Evolutionary conservation across 768 basidiomycete genomes (phyloP), one percentile per base, ranked within the genome.

Genomic region (Boletus vermiculosoides): DNA sequence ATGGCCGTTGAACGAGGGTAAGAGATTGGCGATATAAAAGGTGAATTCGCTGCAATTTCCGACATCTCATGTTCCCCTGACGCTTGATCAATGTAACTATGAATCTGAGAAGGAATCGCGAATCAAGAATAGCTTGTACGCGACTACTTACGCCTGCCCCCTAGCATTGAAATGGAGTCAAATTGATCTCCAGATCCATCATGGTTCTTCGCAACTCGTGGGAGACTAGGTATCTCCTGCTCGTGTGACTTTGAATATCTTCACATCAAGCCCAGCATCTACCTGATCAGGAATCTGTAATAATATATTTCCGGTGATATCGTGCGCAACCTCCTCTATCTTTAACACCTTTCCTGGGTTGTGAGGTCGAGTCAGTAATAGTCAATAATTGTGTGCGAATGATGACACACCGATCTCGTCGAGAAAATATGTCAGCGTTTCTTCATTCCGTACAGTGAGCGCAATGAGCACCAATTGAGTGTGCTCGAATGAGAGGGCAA

Each of bases 401-500:
- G 39, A 51, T 16, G 28, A 52, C 62, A 18, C 68, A 76, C 70
- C 60, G 37, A 75, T 71, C 52, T 71, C 58, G 34, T 67, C 45
- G 12, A 80, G 44, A 69, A 90, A 87, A 41, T 67, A 59, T 11
- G 64, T 52, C 45, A 83, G 60, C 0, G 89, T 90, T 11, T 71
- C 66, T 56, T 78, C 73, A 58, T 86, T 89, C 55, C 89, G 76
- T 11, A 84, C 64, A 3, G 73, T 74, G 28, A 87, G 70, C 12
- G 77, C 77, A 36, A 84, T 63, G 52, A 72, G 9, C 33, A 55
- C 66, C 56, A 63, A 50, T 64, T 62, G 49, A 31, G 59, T 34
- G 52, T 40, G n/a, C 55, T 56, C 42, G 9, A 34, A 52, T 20
- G 58, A 58, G 16, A 80, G 59, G 13, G 70, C 70, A 22, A 74